phyloP scores from a whole-genome alignment of 2,329 filamentous ascomycete species.

The Aspergillus udagawae region DNA sequence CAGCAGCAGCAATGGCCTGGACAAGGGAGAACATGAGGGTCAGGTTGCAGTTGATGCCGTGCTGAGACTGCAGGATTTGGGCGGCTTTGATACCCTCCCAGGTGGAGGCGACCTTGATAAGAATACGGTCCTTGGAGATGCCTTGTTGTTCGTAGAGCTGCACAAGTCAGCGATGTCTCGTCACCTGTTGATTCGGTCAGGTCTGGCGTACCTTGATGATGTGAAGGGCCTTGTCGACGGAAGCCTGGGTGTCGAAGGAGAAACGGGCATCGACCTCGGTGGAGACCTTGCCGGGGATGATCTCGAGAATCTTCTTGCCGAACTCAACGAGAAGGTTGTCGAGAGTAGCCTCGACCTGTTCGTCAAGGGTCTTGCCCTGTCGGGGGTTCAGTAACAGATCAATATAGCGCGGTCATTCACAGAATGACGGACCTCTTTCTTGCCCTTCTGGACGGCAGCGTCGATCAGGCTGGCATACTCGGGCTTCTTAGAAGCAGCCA shows the following conservation, averaged over 20 bases:
- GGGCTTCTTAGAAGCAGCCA: conserved; percentile 95
- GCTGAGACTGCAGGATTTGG: conserved; percentile 90
- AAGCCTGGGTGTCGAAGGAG: conserved; percentile 91
- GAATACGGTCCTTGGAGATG: conserved; percentile 85
- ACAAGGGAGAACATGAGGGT: conserved; percentile 96
- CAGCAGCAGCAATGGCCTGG: conserved; percentile 93
- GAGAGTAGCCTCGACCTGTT: conserved; percentile 83
- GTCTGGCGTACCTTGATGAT: conserved; percentile 73
- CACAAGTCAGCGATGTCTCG: conserved; percentile 20
- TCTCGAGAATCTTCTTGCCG: conserved; percentile 93
- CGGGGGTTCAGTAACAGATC: conserved; percentile 1
- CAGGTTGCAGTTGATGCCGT: conserved; percentile 97
- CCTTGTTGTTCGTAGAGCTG: conserved; percentile 93
- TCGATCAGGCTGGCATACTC: conserved; percentile 95
- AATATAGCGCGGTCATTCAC: background rate
- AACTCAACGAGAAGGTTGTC: conserved; percentile 97
- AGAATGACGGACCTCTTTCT: conserved; percentile 58
- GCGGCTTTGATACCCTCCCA: conserved; percentile 99
- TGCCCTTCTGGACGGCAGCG: conserved; percentile 77
- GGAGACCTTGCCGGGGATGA: conserved; percentile 97
- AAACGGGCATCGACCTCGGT: conserved; percentile 96
- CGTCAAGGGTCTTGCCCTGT: conserved; percentile 61
- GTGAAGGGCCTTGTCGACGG: conserved; percentile 91
- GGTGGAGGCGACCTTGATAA: conserved; percentile 99
- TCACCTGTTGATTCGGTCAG: background rate